These are phyloP conservation scores for Euphorbia peplus DNA, from an alignment of 345 rosid species.

Conservation along the genomic window DNA sequence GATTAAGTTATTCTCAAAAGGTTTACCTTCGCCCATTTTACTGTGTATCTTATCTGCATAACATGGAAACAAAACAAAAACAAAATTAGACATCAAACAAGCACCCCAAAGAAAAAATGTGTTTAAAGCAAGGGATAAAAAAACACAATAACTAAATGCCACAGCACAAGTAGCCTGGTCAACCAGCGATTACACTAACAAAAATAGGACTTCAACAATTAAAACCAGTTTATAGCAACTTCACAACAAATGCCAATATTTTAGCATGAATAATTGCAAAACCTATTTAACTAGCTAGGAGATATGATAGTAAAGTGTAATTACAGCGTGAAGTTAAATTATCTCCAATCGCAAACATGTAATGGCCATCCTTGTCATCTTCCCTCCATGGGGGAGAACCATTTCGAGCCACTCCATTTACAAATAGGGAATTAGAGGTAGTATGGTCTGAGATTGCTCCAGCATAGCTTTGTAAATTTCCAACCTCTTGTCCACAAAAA, in stretches of 20 bases:
- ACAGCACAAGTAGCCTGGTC: background rate
- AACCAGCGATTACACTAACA: no score
- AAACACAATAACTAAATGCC: background rate
- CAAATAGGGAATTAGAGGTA: constrained; percentile 37
- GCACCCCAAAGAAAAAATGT: background rate
- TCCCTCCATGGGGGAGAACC: constrained; percentile 88
- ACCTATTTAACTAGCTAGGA: constrained; percentile 4
- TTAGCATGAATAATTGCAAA: background rate
- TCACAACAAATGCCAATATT: constrained; percentile 1
- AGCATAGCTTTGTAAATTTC: constrained; percentile 76
- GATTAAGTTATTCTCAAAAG: background rate
- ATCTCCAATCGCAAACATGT: constrained; percentile 93
- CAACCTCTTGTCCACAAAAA: constrained; percentile 89
- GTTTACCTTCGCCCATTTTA: constrained; percentile 91
- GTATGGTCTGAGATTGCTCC: constrained; percentile 58
- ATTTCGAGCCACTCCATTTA: constrained; percentile 61
- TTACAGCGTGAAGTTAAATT: constrained; percentile 95
- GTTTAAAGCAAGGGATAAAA: no score
- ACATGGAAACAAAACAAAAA: background rate
- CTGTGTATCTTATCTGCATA: constrained; percentile 72
- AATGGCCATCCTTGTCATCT: constrained; percentile 98
- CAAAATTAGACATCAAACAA: background rate
- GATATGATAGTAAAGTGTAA: constrained; percentile 45
- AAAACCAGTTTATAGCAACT: background rate
- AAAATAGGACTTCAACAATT: background rate